Evolutionary conservation across 2,329 filamentous ascomycete species (phyloP), one percentile per base, ranked within the genome.

Genomic region (Paecilomyces variotii): DNA sequence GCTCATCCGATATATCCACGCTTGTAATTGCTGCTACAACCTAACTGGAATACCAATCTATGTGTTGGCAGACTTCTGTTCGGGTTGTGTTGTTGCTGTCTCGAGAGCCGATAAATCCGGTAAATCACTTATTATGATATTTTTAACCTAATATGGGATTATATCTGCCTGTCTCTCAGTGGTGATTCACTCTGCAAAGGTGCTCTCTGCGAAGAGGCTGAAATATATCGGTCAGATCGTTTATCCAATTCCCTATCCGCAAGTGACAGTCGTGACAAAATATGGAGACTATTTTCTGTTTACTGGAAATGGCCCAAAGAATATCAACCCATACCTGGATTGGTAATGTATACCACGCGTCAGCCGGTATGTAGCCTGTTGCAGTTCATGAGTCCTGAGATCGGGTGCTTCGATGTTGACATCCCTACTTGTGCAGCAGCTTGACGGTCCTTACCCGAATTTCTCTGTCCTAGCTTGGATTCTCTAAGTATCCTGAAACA

Each of bases 321-420:
- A 56, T 51, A 45, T 45, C 14, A 45, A 45, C 35, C 55, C 55
- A 24, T 51, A 51, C 11, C 49, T 56, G 39, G 55, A 56, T 24
- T 56, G 55, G 55, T 45, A 50, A 53, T 53, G 28, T 30, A 30
- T 30, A 53, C 25, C 2, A 53, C 28, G 28, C 28, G 4, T 19
- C 51, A 53, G 24, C 28, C 51, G 28, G 51, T 53, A 45, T 19
- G 35, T 45, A 45, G 35, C 14, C 12, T n/a, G n/a, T 4, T 19
- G 12, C 12, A 9, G 10, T 32, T 9, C 14, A 45, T 7, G n/a
- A 19, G n/a, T 45, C 14, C 35, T 45, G 35, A 19, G 14, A 19
- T n/a, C 14, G 2, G 14, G 3, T n/a, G 1, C 12, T 45, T n/a
- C 4, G 35, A 45, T n/a, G 35, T 19, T 45, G 12, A 45, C 35